These are phyloP conservation scores for Colletotrichum kahawae DNA, from an alignment of 2,329 filamentous ascomycete species.

Conservation along the genomic window DNA sequence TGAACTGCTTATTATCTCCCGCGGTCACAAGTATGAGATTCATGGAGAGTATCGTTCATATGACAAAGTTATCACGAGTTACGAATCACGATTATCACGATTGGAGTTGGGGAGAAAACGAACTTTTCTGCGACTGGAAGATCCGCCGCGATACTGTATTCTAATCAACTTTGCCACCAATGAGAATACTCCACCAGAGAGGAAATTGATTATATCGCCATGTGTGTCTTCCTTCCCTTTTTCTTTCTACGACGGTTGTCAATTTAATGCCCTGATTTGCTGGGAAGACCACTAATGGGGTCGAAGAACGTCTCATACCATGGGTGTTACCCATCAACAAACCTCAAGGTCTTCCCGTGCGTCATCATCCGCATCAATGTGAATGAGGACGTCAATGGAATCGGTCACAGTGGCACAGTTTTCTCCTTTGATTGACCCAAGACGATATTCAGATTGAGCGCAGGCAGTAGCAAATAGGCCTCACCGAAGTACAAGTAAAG, in stretches of 20 bases:
- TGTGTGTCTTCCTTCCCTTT: slow-evolving; percentile 64
- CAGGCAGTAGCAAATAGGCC: neutral
- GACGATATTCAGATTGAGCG: slow-evolving; percentile 35
- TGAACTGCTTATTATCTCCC: neutral
- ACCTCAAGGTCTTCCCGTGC: neutral
- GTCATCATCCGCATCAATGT: slow-evolving; percentile 72
- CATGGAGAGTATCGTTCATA: neutral
- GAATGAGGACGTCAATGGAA: slow-evolving; percentile 59
- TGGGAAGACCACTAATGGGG: slow-evolving; percentile 56
- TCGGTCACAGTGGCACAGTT: slow-evolving; percentile 55
- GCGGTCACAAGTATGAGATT: neutral
- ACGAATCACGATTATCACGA: slow-evolving; percentile 8
- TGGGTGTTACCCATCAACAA: slow-evolving; percentile 64
- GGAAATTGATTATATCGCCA: slow-evolving; percentile 45
- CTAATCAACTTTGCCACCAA: neutral
- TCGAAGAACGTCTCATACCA: slow-evolving; percentile 74
- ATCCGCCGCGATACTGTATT: neutral
- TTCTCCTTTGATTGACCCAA: slow-evolving; percentile 51
- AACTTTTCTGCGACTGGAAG: neutral
- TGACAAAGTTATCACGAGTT: slow-evolving; percentile 19
- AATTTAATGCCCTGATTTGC: slow-evolving; percentile 60
- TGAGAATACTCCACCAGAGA: neutral
- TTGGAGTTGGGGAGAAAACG: neutral
- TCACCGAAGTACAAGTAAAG: neutral
- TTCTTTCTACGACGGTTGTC: slow-evolving; percentile 63